Conservation (phyloP, 208 protist species). For the Blastocrithidia nonstop region DNA sequence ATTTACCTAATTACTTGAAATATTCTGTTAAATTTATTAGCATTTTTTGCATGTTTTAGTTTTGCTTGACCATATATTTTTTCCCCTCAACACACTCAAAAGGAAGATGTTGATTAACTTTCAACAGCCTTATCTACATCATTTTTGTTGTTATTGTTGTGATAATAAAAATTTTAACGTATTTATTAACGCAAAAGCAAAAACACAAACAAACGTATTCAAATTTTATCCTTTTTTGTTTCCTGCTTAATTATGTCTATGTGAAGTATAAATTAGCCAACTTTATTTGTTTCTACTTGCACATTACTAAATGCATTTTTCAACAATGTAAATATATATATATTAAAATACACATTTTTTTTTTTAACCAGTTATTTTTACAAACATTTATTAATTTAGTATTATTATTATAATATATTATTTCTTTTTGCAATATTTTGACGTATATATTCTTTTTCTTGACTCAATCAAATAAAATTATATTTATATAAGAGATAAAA, state of each 20-base stretch:
- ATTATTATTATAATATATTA: constrained; percentile 4
- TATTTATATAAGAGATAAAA: too few species aligned
- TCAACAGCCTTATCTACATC: too few species aligned
- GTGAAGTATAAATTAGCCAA: too few species aligned
- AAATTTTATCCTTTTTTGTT: background rate
- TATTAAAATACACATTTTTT: background rate
- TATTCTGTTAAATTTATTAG: background rate
- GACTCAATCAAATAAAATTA: too few species aligned
- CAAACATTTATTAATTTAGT: constrained; percentile 7
- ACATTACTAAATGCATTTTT: too few species aligned
- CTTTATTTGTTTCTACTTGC: too few species aligned
- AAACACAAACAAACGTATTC: too few species aligned
- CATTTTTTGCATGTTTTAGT: background rate
- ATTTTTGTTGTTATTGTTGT: background rate
- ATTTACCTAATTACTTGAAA: background rate
- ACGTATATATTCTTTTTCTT: too few species aligned
- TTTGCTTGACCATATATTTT: background rate
- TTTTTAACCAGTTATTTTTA: constrained; percentile 4
- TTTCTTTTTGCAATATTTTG: too few species aligned
- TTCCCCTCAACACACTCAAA: too few species aligned
- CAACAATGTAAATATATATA: too few species aligned
- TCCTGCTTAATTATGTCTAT: constrained; percentile 1
- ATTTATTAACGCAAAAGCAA: background rate
- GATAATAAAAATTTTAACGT: background rate
- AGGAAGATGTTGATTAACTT: too few species aligned